Base-by-base conservation (phyloP, 1,139 yeast genomes). In the Candida sp. region DNA sequence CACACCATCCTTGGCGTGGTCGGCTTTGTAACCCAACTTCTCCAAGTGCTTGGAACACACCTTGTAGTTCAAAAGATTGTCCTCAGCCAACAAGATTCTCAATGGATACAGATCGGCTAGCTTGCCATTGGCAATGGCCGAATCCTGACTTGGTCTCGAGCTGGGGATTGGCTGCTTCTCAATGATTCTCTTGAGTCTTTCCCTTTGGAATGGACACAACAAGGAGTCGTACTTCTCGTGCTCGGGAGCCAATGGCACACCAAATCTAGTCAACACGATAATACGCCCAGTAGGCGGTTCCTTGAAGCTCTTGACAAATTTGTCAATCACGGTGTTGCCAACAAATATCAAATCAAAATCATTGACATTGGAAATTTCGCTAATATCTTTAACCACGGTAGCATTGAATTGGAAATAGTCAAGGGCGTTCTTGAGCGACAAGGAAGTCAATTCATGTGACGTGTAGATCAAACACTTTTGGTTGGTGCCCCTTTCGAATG, bases 1-100 rank as follows among this genome's bases (percentile, higher is more conserved):
- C 6, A 77, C 74, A 0, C 85, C 85, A 55, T 80, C 84, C 56
- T 78, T 78, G 17, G 85, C 86, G 52, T 81, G 83, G 49, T 80
- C 85, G 0, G 83, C 85, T 2, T 63, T 55, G 59, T 81, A 83
- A 1, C 86, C 86, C 59, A 83, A 65, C 53, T 79, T 75, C 56
- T 77, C 77, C 54, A 84, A 66, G 54, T 81, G 83, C 58, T 78
- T 80, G 28, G 76, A 59, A 0, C 84, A 85, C 30, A 82, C 85
- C 49, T 73, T 70, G 28, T 79, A 74, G 58, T 82, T 81, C 54
- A 81, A 72, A 40, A 76, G 58, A 54, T 81, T 81, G 57, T 81
- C 86, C 58, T 81, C 86, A 0, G 84, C 86, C 8, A 82, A 63
- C 35, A 82, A 60, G 35, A 81, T 80, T 46, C 69, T 63, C 35